phyloP scores from a whole-genome alignment of 257 asterid species.

The Plantago major region DNA sequence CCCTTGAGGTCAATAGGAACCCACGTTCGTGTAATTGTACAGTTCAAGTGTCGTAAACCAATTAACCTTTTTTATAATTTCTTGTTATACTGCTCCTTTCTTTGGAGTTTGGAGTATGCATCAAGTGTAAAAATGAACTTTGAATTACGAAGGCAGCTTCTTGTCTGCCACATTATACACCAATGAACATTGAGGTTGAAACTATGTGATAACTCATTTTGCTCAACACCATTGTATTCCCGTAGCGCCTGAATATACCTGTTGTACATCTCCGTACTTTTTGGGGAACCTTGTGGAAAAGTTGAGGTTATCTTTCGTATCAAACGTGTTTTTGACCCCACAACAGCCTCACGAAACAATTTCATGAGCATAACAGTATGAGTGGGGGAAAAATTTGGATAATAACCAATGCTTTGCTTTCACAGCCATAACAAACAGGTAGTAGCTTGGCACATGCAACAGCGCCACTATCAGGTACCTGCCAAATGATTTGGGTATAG shows the following conservation, averaged over 20 bases:
- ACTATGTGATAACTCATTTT: background rate
- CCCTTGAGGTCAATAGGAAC: no score
- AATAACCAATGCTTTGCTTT: conserved; percentile 42
- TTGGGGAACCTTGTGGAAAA: background rate
- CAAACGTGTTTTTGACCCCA: background rate
- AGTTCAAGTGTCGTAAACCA: no score
- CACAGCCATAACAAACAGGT: conserved; percentile 41
- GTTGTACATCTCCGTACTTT: background rate
- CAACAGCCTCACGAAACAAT: background rate
- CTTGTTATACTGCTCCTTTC: background rate
- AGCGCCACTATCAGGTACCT: conserved; percentile 82
- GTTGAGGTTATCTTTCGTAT: background rate
- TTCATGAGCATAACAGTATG: conserved; percentile 25
- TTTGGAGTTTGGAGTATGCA: no score
- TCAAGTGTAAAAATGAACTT: background rate
- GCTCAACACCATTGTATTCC: background rate
- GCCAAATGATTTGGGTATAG: conserved; percentile 7
- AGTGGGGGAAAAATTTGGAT: conserved; percentile 52
- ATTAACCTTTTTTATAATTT: no score
- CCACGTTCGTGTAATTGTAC: no score
- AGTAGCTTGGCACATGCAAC: conserved; percentile 79
- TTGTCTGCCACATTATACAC: background rate
- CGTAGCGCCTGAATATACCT: background rate
- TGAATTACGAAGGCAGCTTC: background rate
- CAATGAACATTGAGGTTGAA: background rate